Evolutionary conservation across 2,329 filamentous ascomycete species (phyloP), one percentile per base, ranked within the genome.

Genomic region (Dothistroma pini): DNA sequence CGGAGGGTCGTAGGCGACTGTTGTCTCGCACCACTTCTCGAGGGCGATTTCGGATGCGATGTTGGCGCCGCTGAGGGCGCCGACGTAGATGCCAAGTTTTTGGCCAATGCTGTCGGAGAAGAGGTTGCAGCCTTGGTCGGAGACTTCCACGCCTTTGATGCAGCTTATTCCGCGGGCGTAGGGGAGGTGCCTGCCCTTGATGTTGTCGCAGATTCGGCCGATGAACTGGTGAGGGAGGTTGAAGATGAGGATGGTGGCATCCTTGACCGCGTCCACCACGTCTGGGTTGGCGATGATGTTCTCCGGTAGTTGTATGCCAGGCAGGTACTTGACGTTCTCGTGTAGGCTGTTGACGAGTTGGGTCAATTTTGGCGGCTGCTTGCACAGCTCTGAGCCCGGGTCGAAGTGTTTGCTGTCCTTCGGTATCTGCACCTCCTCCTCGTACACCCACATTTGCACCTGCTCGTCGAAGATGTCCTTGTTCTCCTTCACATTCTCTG

Each of bases 401-500:
- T 89, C 83, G 81, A 91, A 92, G 78, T 91, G 84, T 68, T 85
- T 86, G 54, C 90, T 93, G 65, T 84, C 82, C 70, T 88, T 83
- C 12, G 89, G 79, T 48, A 96, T 81, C 58, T 85, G 84, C 66
- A 96, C 87, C 25, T 96, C 85, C 77, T 99, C 95, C 78, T 99
- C 95, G 74, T 87, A 97, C 72, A 99, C 96, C 95, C 95, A 99
- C 95, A 99, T 97, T 78, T 96, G 91, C 56, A 99, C 92, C 64
- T 91, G 82, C 75, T 88, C 81, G 72, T 97, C 90, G 74, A 97
- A 99, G 50, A 97, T 74, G 32, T 91, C 84, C 10, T 87, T 83
- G 78, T 96, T 83, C 66, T 84, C 86, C 64, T 84, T 86, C 41
- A 91, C 89, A 79, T 96, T 99, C 77, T 99, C 93, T 69, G 93